Evolutionary conservation across 306 rosid species (phyloP).

Genomic region (Corylus heterophylla): DNA sequence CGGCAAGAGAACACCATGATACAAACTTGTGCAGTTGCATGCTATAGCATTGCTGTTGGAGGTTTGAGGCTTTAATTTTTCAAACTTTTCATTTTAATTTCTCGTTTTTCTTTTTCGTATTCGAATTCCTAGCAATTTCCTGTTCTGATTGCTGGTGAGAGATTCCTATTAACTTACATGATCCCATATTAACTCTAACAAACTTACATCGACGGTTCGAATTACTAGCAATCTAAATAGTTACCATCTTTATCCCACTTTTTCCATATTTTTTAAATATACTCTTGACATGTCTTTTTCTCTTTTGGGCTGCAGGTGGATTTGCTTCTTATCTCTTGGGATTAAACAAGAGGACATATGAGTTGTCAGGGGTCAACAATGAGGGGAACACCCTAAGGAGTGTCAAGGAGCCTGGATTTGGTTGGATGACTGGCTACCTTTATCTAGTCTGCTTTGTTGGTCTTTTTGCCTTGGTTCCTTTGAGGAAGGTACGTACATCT

Average conservation of each 20-base stretch:
- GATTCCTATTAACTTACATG: no score
- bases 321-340: conserved; percentile 89
- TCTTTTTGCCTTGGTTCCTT: conserved; percentile 86
- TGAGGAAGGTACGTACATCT: conserved; percentile 74
- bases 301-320: conserved; percentile 54
- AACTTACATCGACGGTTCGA: no score
- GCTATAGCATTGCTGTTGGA: conserved; percentile 82
- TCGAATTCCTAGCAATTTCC: not conserved
- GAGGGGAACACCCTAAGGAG: conserved; percentile 60
- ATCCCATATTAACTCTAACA: no score
- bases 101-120: no score
- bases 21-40: conserved; percentile 88
- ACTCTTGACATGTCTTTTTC: not conserved
- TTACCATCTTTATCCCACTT: not conserved
- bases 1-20: conserved; percentile 94
- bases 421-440: conserved; percentile 85
- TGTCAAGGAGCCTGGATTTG: conserved; percentile 78
- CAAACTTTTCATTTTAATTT: not conserved
- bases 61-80: conserved; percentile 38
- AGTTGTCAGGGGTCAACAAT: conserved; percentile 63
- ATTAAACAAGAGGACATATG: conserved; percentile 71
- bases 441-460: conserved; percentile 93
- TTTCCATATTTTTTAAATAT: not conserved
- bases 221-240: no score
- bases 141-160: no score